Base-by-base conservation (phyloP, 1,139 yeast species). In the Hyphopichia buzzinii region DNA sequence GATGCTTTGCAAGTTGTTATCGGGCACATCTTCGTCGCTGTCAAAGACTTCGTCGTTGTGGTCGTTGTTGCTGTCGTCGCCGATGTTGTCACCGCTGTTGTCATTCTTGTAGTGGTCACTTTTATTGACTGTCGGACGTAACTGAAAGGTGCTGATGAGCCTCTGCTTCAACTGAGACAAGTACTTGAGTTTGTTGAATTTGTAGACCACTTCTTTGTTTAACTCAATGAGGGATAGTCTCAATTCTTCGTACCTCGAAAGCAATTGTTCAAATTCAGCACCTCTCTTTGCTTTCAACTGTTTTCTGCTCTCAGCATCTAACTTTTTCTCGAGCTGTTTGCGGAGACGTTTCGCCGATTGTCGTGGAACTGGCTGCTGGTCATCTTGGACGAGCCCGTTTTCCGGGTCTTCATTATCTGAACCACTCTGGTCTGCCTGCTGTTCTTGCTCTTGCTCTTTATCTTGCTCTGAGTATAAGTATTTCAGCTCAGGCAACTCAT, bases 401-500 rank as follows among this genome's bases (percentile, higher is more conserved):
- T 40, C 35, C 3, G 35, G 38, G 3, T 34, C 41, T 8, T 36
- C 40, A n/a, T 21, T 26, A 30, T 36, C 39, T 12, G 26, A 32
- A 10, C 31, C 41, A 7, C 33, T 33, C 6, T 37, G 39, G 8
- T 11, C 26, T 8, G 32, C 40, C 8, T 38, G 44, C 13, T 31
- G 35, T 4, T 35, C 39, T 25, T 30, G 26, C 12, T 42, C 44
- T 3, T 35, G 38, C 2, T 22, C 35, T 5, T 37, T 40, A 3
- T 39, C 44, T 3, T 37, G 42, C 7, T 26, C 36, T 8, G 39
- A 35, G 14, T 61, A 41, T 30, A 68, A 48, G 39, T 65, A 62
- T 41, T 56, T 56, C 6, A 57, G 42, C 35, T 63, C 66, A 0
- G 75, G 75, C 30, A 69, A 51, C 29, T 62, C 66, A 1, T 41